Base-by-base conservation (phyloP, 768 basidiomycete species). In the Pholiota molesta region DNA sequence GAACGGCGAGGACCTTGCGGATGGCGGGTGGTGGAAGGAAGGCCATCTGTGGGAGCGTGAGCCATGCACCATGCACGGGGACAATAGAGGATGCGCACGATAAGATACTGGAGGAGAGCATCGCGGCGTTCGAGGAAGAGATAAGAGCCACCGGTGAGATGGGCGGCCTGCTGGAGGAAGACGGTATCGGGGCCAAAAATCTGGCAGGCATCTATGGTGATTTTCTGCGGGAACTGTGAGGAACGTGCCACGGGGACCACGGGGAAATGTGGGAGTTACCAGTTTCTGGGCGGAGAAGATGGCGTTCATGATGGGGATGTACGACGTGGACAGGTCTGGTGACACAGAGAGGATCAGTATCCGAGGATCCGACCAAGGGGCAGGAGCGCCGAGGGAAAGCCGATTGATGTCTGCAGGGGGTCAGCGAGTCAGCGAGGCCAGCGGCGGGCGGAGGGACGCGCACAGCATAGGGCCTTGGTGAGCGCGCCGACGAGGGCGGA, bases 211-310 rank as follows among this genome's bases (percentile, higher is more conserved):
- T 99, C 97, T 69, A 99, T 97, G 2, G 92, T 93, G 19, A 97
- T 92, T 88, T 94, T 96, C 97, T 98, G 72, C 47, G 60, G 44
- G 55, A 29, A 44, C 35, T 37, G 58, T 61, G 62, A 52, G 65
- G 54, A 49, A 19, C 19, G n/a, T 13, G 47, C 13, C 51, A 52
- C 37, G 19, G 56, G 55, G 40, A 42, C 23, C 57, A 45, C 62
- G 59, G 21, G 55, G 28, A 44, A 61, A 44, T 40, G 55, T 51
- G 26, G 55, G 59, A 75, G 89, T 67, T 65, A 93, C 97, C 66
- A 95, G 81, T 79, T 99, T 99, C 75, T 99, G 97, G 5, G 97
- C 97, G 17, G 96, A 95, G 77, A 99, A 99, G 53, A 99, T 99
- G 57, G 95, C 90, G 73, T 99, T 99, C 97, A 99, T 99, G 72